phyloP scores from a whole-genome alignment of 768 basidiomycete genomes.

The Trametes cingulata region DNA sequence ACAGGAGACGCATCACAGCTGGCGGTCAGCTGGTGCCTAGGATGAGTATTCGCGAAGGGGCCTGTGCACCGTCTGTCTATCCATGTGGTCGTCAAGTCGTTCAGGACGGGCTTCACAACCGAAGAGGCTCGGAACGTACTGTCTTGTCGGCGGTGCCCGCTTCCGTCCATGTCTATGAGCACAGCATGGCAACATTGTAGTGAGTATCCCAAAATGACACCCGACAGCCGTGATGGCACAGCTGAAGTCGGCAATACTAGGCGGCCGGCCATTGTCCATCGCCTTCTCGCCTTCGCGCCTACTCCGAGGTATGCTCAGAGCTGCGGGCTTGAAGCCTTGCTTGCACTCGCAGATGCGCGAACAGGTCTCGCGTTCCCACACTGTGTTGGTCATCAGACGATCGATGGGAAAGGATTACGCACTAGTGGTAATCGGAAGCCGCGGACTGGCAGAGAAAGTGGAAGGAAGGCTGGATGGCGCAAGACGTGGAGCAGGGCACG shows the following conservation, averaged over 20 bases:
- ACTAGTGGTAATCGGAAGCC: constrained; percentile 19
- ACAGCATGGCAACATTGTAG: constrained; percentile 16
- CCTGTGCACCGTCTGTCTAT: constrained; percentile 1
- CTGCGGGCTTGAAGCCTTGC: neutral
- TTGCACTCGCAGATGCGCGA: neutral
- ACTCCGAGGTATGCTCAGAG: constrained; percentile 8
- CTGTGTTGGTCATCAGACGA: constrained; percentile 14
- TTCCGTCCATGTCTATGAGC: constrained; percentile 1
- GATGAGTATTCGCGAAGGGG: neutral
- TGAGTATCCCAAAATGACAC: constrained; percentile 1
- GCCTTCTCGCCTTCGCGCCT: constrained; percentile 14
- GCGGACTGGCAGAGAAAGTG: constrained; percentile 15
- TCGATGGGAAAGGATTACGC: constrained; percentile 18
- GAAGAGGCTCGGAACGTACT: constrained; percentile 13
- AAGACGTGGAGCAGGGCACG: constrained; percentile 16
- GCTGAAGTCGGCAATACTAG: neutral
- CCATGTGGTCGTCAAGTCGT: constrained; percentile 2
- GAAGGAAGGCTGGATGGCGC: constrained; percentile 17
- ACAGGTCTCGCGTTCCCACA: constrained; percentile 11
- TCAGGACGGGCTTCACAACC: neutral
- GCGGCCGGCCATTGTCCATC: constrained; percentile 14
- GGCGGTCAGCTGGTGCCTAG: constrained; percentile 4
- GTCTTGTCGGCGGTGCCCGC: constrained; percentile 5
- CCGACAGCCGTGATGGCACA: constrained; percentile 11
- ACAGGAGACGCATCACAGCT: constrained; percentile 9